Base-by-base conservation (phyloP, 2,329 filamentous ascomycete species). In the Fusarium anguioides region DNA sequence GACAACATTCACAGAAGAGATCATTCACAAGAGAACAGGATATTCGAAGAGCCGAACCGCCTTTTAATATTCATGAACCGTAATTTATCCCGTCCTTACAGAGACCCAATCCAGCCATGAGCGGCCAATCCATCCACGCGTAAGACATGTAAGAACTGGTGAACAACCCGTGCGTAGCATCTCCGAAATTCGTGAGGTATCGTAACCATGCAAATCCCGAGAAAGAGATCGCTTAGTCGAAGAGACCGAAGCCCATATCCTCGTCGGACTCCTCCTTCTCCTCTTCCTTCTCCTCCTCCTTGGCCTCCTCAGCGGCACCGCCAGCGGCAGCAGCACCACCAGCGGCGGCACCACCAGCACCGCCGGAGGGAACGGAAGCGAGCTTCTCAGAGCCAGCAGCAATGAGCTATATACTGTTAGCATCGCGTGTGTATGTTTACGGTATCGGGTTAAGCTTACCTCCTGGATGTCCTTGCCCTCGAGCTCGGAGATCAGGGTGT, bases 331-430 rank as follows among this genome's bases (percentile, higher is more conserved):
- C 92, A 79, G 83, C 91, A 79, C 84, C 88, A 81, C 85, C 86
- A 76, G 84, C 85, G 77, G 84, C 85, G 76, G 86, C 92, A 82
- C 86, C 92, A 80, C 89, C 93, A 78, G 85, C 87, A 82, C 94
- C 94, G 78, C 94, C 96, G 78, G 92, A 93, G 83, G 96, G 94
- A 79, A 99, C 95, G 83, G 95, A 97, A 76, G 96, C 96, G 78
- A 99, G 93, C 91, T 99, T 99, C 83, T 86, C 79, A 73, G 92
- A 89, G 80, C 96, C 96, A 84, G 94, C 89, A 77, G 92, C 77
- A 82, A 99, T 97, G 83, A 99, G 86, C 96, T 98, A 75, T 68
- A 44, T 23, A 6, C 5, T 55, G 64, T 76, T 56, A 76, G 74
- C 44, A 61, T 39, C 20, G 15, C 24, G 14, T 4, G 6, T 4